Evolutionary conservation across 2,329 filamentous ascomycete genomes (phyloP).

Genomic region (Hypocreales sp.): DNA sequence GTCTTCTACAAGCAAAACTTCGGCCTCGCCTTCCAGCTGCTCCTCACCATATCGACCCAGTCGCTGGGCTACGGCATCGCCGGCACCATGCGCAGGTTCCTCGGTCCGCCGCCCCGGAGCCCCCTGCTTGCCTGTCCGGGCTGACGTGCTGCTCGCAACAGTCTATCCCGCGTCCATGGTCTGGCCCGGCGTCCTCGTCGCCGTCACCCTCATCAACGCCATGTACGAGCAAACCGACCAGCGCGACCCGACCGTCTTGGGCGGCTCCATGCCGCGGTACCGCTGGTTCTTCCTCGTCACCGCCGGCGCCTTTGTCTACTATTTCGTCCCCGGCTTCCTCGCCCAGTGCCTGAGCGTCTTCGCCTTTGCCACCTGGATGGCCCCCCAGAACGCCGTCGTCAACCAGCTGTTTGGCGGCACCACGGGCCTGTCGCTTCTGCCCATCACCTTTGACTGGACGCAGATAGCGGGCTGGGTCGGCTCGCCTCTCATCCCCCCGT

Average conservation of each 20-base stretch:
- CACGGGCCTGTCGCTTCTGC: conserved; percentile 51
- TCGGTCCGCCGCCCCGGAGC: conserved; percentile 25
- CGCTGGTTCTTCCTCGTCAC: conserved; percentile 47
- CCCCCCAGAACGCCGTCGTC: conserved; percentile 48
- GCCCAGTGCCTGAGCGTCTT: conserved; percentile 56
- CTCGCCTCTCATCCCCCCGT: conserved; percentile 55
- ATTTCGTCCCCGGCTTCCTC: conserved; percentile 54
- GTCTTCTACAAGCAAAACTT: conserved; percentile 60
- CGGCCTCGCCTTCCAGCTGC: conserved; percentile 48
- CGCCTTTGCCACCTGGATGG: conserved; percentile 57
- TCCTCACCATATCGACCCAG: conserved; percentile 53
- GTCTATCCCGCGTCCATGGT: conserved; percentile 58
- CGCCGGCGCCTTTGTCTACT: conserved; percentile 43
- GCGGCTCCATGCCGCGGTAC: conserved; percentile 51
- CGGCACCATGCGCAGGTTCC: conserved; percentile 48
- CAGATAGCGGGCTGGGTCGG: conserved; percentile 54
- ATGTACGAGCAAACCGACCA: conserved; percentile 48
- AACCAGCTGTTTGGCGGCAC: conserved; percentile 61
- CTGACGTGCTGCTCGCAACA: conserved; percentile 10
- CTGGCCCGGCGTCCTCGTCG: conserved; percentile 54
- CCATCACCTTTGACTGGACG: conserved; percentile 66
- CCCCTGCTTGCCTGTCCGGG: background rate
- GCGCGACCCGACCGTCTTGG: conserved; percentile 35
- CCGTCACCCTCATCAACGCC: conserved; percentile 52
- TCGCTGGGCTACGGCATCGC: conserved; percentile 55